phyloP scores from a whole-genome alignment of 345 rosid genomes.

The Camelina sativa region DNA sequence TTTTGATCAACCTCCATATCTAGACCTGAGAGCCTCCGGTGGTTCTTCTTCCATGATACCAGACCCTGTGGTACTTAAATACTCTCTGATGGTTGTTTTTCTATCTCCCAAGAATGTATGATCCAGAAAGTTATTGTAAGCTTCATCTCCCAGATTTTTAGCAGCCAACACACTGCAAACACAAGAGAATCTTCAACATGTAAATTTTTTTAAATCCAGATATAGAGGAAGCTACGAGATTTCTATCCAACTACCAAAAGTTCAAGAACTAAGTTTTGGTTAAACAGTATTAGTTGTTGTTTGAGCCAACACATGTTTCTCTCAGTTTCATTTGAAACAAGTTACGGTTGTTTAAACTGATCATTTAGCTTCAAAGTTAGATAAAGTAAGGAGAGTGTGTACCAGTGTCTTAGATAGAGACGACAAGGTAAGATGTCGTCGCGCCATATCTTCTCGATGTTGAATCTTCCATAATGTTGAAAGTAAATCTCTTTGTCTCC shows the following conservation, averaged over 20 bases:
- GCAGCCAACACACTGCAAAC: slow-evolving; percentile 84
- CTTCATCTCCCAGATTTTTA: slow-evolving; percentile 70
- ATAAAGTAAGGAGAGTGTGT: slow-evolving; percentile 26
- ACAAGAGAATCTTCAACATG: slow-evolving; percentile 5
- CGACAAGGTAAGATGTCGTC: slow-evolving; percentile 93
- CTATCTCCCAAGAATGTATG: slow-evolving; percentile 84
- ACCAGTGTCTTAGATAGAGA: slow-evolving; percentile 91
- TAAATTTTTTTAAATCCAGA: not conserved
- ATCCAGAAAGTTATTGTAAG: slow-evolving; percentile 74
- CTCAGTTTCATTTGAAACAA: slow-evolving; percentile 3
- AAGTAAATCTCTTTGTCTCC: slow-evolving; percentile 76
- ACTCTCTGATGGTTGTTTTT: slow-evolving; percentile 62
- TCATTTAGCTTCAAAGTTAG: not conserved
- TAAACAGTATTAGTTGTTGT: not conserved
- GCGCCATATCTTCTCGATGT: slow-evolving; percentile 83
- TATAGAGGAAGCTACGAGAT: not conserved
- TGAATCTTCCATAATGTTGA: slow-evolving; percentile 69
- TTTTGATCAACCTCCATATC: slow-evolving; percentile 73
- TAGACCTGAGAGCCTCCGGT: slow-evolving; percentile 71
- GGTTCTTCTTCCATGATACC: slow-evolving; percentile 96
- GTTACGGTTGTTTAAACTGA: not conserved
- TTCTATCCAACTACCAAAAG: not conserved
- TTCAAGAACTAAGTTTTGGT: slow-evolving; percentile 1
- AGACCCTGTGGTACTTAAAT: slow-evolving; percentile 68
- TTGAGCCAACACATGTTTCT: not conserved